Evolutionary conservation across 345 rosid species (phyloP).

Genomic region (Pugionium dolabratum): DNA sequence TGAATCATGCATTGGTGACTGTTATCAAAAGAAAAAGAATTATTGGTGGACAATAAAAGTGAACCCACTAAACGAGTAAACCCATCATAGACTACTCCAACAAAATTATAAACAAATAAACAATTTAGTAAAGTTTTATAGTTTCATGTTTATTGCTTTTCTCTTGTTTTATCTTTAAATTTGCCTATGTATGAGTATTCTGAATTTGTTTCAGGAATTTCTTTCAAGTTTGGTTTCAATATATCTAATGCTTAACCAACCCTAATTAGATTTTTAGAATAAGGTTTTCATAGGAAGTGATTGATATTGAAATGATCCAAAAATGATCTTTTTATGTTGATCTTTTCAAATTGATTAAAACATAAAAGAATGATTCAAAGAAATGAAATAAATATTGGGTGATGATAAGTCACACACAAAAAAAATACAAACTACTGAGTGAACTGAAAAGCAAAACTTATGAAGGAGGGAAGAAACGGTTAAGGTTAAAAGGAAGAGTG

Average conservation of each 20-base stretch:
- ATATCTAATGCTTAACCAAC: not conserved
- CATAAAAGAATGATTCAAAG: constrained; percentile 23
- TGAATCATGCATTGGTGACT: constrained; percentile 6
- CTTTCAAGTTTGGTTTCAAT: no score
- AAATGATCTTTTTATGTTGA: constrained; percentile 10
- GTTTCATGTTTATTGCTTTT: no score
- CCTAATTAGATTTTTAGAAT: not conserved
- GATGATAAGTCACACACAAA: constrained; percentile 32
- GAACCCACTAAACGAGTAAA: constrained; percentile 9
- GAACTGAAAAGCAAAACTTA: constrained; percentile 18
- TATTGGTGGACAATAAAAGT: not conserved
- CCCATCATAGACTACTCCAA: not conserved
- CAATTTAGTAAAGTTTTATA: not conserved
- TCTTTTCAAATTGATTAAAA: not conserved
- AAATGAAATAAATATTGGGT: constrained; percentile 28
- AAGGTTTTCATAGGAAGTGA: not conserved
- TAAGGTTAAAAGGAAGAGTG: constrained; percentile 91
- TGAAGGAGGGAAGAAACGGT: constrained; percentile 97
- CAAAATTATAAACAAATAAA: not conserved
- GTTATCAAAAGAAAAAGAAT: not conserved
- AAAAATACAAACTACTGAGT: not conserved
- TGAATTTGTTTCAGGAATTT: not conserved
- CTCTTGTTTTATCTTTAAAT: no score
- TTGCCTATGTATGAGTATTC: no score
- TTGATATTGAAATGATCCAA: constrained; percentile 9